Percentiles rank a stretch among this genome's conserved stretches.
phyloP scores from a whole-genome alignment of 495 filamentous ascomycete genomes.

The Penicillium roqueforti region DNA sequence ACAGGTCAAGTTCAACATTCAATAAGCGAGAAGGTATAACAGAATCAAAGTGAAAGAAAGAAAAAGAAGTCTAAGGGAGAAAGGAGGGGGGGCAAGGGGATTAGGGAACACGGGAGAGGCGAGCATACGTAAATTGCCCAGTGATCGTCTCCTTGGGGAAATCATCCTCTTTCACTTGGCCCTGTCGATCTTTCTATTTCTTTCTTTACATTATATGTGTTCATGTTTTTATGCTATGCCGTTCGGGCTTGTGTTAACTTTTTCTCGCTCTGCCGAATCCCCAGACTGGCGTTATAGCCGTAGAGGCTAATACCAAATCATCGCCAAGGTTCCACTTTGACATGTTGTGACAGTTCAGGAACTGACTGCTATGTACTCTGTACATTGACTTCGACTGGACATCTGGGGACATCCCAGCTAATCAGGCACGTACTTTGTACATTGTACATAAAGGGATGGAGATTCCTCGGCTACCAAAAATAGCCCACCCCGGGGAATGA shows the following conservation, averaged over 20 bases:
- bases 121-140: slow-evolving; percentile 7
- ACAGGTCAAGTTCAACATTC: too few species aligned
- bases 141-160: neutral
- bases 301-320: neutral
- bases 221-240: neutral
- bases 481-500: slow-evolving; percentile 18
- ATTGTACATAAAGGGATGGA: neutral
- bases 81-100: slow-evolving; percentile 2
- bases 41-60: neutral
- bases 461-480: slow-evolving; percentile 1
- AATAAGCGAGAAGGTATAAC: too few species aligned
- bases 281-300: slow-evolving; percentile 12
- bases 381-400: neutral
- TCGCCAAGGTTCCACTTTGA: slow-evolving; percentile 17
- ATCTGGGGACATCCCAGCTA: neutral
- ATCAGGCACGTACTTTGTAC: neutral
- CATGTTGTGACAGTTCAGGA: slow-evolving; percentile 2
- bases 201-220: neutral
- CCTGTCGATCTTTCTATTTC: slow-evolving; percentile 2
- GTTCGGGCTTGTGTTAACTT: neutral
- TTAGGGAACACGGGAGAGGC: slow-evolving; percentile 11
- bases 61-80: slow-evolving; percentile 1
- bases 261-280: slow-evolving; percentile 6
- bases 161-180: neutral
- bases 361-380: neutral